Base-by-base conservation (phyloP, 495 filamentous ascomycete species). In the Podospora conica region DNA sequence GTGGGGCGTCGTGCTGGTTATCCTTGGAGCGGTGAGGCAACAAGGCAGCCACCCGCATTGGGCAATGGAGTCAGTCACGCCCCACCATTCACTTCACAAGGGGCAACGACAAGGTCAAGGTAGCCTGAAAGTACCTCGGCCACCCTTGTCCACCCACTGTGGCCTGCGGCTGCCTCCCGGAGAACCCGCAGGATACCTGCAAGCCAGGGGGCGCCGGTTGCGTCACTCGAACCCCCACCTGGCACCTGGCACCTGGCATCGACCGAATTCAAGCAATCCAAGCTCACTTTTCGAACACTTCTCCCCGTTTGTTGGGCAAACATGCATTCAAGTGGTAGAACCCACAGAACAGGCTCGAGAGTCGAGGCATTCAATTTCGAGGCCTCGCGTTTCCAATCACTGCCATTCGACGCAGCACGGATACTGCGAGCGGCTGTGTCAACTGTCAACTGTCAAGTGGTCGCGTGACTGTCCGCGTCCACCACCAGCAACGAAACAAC, bases 41-140 rank as follows among this genome's bases (percentile, higher is more conserved):
- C 53, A 70, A 75, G 73, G 71, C 73, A 73, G 25, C 65, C 31
- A 71, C 12, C 57, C 21, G 58, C 9, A 12, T 55, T 58, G 28
- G 60, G 60, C 60, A 10, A 53, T 22, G 20, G 29, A 57, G 22
- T 27, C 55, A 23, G 28, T 53, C 33, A 15, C 7, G 27, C n/a
- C 12, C 57, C 23, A 53, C 67, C 67, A 66, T 31, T 69, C 58
- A 62, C 18, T 20, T 9, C 27, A 21, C 24, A 9, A 58, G 60
- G 21, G 29, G 20, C 20, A 24, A 53, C n/a, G 40, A 7, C 6
- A 8, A 48, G 12, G 20, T n/a, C 60, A 27, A 27, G 3, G 58
- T 60, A 33, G 23, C n/a, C 11, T 0, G n/a, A 15, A 15, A 29
- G 60, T 61, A 21, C 4, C 28, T 53, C 20, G 28, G 60, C 20